Evolutionary conservation across 495 filamentous ascomycete genomes (phyloP).

Genomic region (Copromyces sp.): DNA sequence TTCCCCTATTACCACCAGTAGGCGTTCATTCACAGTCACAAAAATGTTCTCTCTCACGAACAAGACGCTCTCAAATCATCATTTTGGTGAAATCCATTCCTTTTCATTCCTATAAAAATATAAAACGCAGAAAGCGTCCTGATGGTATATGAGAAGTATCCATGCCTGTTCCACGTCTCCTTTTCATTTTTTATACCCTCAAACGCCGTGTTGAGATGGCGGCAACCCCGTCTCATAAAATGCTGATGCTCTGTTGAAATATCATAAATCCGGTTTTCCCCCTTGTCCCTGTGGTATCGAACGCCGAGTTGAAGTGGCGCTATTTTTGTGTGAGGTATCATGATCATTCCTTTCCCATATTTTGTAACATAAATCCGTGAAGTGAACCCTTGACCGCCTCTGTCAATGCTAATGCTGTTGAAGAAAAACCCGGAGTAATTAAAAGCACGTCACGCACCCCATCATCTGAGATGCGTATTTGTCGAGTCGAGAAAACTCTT

Average conservation of each 20-base stretch:
- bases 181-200: constrained; percentile 13
- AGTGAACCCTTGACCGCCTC: constrained; percentile 14
- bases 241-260: constrained; percentile 26
- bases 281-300: constrained; percentile 11
- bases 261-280: constrained; percentile 18
- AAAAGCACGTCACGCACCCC: constrained; percentile 7
- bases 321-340: constrained; percentile 20
- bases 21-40: not conserved
- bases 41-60: not conserved
- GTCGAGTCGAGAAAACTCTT: constrained; percentile 3
- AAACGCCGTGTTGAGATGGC: constrained; percentile 26
- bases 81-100: not conserved
- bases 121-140: not conserved
- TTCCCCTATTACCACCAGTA: too few species aligned
- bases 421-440: constrained; percentile 22
- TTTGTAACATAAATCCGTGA: constrained; percentile 20
- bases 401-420: constrained; percentile 30
- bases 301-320: constrained; percentile 29
- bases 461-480: constrained; percentile 3
- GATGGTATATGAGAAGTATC: not conserved
- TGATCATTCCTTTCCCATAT: constrained; percentile 19
- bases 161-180: constrained; percentile 1
- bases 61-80: not conserved
- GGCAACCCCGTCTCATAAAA: constrained; percentile 17
- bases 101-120: not conserved